phyloP scores from a whole-genome alignment of 1,284 basidiomycete genomes.

The Afroboletus lepidellus region DNA sequence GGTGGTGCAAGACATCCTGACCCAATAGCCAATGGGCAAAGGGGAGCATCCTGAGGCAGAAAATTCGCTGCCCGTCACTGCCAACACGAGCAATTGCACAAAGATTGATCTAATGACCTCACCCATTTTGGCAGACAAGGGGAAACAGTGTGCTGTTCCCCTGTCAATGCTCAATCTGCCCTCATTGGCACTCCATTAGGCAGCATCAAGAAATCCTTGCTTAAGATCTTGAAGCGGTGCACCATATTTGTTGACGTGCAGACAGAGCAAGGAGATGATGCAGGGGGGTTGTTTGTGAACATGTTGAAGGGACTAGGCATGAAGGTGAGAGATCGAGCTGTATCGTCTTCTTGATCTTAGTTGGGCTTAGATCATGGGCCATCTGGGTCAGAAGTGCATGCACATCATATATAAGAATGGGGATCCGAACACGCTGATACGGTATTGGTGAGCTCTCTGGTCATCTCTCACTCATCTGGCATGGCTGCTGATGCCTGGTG shows the following conservation, averaged over 20 bases:
- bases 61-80: neutral
- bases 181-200: slow-evolving; percentile 52
- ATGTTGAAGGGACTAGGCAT: slow-evolving; percentile 84
- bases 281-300: slow-evolving; percentile 79
- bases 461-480: neutral
- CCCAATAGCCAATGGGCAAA: neutral
- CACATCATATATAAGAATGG: slow-evolving; percentile 93
- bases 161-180: slow-evolving; percentile 50
- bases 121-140: slow-evolving; percentile 28
- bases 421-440: slow-evolving; percentile 69
- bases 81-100: neutral
- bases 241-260: slow-evolving; percentile 88
- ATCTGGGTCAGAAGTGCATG: slow-evolving; percentile 77
- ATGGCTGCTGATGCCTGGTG: neutral
- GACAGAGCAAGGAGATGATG: slow-evolving; percentile 85
- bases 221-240: slow-evolving; percentile 69
- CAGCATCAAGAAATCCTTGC: slow-evolving; percentile 22
- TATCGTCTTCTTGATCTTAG: slow-evolving; percentile 3
- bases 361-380: slow-evolving; percentile 49
- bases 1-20: slow-evolving; percentile 1
- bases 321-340: slow-evolving; percentile 51
- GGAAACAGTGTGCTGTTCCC: slow-evolving; percentile 26
- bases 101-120: slow-evolving; percentile 19
- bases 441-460: slow-evolving; percentile 55
- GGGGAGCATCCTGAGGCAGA: neutral